Evolutionary conservation across 2,329 filamentous ascomycete genomes (phyloP).

Genomic region (Monosporascus ibericus): DNA sequence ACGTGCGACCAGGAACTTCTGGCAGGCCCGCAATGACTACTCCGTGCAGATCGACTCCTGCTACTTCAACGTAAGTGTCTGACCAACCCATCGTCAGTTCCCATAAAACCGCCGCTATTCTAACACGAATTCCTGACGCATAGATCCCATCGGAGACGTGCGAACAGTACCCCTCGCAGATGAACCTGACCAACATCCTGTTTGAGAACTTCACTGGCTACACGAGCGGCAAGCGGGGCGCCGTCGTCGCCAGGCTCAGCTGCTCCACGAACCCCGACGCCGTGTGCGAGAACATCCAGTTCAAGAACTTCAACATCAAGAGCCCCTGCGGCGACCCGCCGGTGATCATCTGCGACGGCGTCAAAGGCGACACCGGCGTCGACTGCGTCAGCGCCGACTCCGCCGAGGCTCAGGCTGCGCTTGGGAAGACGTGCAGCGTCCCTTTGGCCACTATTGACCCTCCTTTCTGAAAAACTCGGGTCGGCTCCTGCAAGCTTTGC

Average conservation of each 20-base stretch:
- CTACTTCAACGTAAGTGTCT: slow-evolving; percentile 50
- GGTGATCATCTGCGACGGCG: slow-evolving; percentile 45
- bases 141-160: slow-evolving; percentile 41
- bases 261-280: slow-evolving; percentile 48
- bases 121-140: neutral
- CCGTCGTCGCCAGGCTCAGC: slow-evolving; percentile 46
- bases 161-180: slow-evolving; percentile 45
- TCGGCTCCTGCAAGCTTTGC: too few species aligned
- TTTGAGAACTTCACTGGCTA: slow-evolving; percentile 55
- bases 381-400: slow-evolving; percentile 31
- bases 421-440: slow-evolving; percentile 25
- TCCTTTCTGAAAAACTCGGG: neutral
- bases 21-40: slow-evolving; percentile 51
- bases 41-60: slow-evolving; percentile 55
- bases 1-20: slow-evolving; percentile 41
- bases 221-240: slow-evolving; percentile 49
- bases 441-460: slow-evolving; percentile 18
- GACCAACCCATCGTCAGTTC: neutral
- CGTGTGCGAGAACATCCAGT: slow-evolving; percentile 48
- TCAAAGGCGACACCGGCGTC: slow-evolving; percentile 29
- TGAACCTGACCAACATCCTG: slow-evolving; percentile 52
- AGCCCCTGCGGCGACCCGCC: slow-evolving; percentile 38
- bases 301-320: slow-evolving; percentile 48
- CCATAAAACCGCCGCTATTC: neutral
- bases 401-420: slow-evolving; percentile 24